A percentile compares a stretch with the other conserved stretches of the same genome.
phyloP scores from a whole-genome alignment of 2,329 filamentous ascomycete species.

The Penicillium expansum region DNA sequence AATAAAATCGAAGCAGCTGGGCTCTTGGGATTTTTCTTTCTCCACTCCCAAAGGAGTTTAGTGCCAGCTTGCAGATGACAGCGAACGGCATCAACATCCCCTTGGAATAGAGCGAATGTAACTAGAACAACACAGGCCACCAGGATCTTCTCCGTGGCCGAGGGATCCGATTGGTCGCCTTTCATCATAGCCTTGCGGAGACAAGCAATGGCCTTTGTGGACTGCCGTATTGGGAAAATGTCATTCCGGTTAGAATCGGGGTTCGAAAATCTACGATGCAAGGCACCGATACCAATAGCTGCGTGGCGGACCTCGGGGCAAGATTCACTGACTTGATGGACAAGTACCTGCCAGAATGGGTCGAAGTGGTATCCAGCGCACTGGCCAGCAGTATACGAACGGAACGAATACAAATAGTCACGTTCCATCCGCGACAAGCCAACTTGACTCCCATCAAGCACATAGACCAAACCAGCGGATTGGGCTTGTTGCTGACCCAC shows the following conservation, averaged over 20 bases:
- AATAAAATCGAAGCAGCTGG: background rate
- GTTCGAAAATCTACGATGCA: slow-evolving; percentile 4
- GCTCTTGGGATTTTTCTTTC: background rate
- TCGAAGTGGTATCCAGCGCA: slow-evolving; percentile 4
- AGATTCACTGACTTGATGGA: slow-evolving; percentile 3
- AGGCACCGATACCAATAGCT: slow-evolving; percentile 5
- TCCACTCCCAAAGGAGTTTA: slow-evolving; percentile 2
- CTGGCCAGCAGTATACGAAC: background rate
- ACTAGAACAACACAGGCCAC: slow-evolving; percentile 5
- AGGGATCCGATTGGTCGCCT: background rate
- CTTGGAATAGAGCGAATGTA: slow-evolving; percentile 3
- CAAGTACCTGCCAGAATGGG: slow-evolving; percentile 6
- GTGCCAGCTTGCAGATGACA: slow-evolving; percentile 5
- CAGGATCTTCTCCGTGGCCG: background rate
- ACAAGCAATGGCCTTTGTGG: slow-evolving; percentile 2
- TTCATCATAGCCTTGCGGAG: background rate
- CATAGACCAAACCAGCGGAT: background rate
- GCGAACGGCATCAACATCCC: slow-evolving; percentile 2
- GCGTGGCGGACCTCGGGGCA: slow-evolving; percentile 3
- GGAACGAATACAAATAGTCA: slow-evolving; percentile 2
- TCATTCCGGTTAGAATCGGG: background rate
- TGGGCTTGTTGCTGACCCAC: background rate
- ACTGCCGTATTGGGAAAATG: slow-evolving; percentile 2
- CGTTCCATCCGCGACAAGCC: slow-evolving; percentile 5
- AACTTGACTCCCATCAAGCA: background rate